Percentiles rank a stretch among this genome's conserved stretches.
phyloP scores from a whole-genome alignment of 2,329 filamentous ascomycete species.

The Graphilbum fragrans region DNA sequence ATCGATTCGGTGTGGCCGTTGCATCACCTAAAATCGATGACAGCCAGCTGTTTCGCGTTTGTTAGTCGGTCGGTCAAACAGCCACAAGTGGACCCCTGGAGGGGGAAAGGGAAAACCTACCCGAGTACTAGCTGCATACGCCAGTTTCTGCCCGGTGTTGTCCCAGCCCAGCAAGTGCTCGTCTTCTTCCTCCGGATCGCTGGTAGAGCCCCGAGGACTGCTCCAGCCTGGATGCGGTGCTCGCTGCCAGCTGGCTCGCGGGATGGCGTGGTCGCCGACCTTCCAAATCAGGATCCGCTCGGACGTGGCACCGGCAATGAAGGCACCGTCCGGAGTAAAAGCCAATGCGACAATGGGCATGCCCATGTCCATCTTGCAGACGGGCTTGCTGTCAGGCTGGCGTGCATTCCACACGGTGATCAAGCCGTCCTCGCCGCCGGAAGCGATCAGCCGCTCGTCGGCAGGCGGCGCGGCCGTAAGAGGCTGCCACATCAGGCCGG shows the following conservation, averaged over 20 bases:
- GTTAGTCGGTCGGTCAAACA: neutral
- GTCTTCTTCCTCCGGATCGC: slow-evolving; percentile 45
- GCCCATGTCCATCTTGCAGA: slow-evolving; percentile 47
- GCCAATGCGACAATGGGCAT: slow-evolving; percentile 44
- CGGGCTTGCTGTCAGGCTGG: slow-evolving; percentile 39
- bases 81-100: neutral
- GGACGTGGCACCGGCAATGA: slow-evolving; percentile 49
- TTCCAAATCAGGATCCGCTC: slow-evolving; percentile 53
- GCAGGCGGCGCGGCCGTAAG: slow-evolving; percentile 24
- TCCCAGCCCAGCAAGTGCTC: slow-evolving; percentile 53
- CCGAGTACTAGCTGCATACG: slow-evolving; percentile 50
- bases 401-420: slow-evolving; percentile 52
- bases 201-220: slow-evolving; percentile 37
- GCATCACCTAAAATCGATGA: slow-evolving; percentile 12
- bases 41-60: slow-evolving; percentile 7
- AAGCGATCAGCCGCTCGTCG: slow-evolving; percentile 46
- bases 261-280: slow-evolving; percentile 44
- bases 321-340: slow-evolving; percentile 51
- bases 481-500: slow-evolving; percentile 49
- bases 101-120: slow-evolving; percentile 27
- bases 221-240: slow-evolving; percentile 44
- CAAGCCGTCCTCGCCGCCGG: slow-evolving; percentile 49
- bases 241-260: slow-evolving; percentile 48
- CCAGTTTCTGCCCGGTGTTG: slow-evolving; percentile 46
- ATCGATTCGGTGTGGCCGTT: neutral